phyloP scores from a whole-genome alignment of 2,329 filamentous ascomycete genomes.

The Trichoderma semiorbis region DNA sequence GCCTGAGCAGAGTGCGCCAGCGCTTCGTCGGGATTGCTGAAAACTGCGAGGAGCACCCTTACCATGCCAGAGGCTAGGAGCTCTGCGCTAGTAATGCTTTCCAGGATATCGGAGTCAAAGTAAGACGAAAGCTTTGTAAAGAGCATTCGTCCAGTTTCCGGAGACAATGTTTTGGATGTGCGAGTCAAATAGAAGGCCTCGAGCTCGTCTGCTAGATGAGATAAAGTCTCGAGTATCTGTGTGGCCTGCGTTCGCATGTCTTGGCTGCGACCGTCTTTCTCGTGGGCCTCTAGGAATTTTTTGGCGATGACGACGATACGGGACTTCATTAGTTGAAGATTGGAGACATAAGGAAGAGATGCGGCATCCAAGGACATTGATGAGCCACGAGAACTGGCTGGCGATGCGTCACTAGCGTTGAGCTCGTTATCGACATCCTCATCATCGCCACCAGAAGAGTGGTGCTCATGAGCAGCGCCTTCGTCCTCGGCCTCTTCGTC shows the following conservation, averaged over 20 bases:
- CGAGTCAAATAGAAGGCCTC: constrained; percentile 64
- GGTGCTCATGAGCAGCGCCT: constrained; percentile 38
- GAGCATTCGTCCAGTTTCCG: constrained; percentile 57
- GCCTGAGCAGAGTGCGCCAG: constrained; percentile 67
- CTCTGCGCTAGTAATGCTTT: constrained; percentile 94
- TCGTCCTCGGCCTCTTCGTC: constrained; percentile 23
- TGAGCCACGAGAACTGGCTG: constrained; percentile 62
- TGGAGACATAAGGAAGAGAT: constrained; percentile 45
- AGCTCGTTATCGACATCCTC: constrained; percentile 52
- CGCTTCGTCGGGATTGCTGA: constrained; percentile 66
- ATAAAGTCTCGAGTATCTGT: constrained; percentile 70
- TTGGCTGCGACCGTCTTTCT: constrained; percentile 68
- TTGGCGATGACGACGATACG: constrained; percentile 74
- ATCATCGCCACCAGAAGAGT: constrained; percentile 44
- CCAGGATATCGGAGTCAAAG: constrained; percentile 83
- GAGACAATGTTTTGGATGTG: constrained; percentile 42
- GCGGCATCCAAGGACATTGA: constrained; percentile 61
- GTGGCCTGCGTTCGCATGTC: constrained; percentile 75
- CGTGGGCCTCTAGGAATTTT: constrained; percentile 79
- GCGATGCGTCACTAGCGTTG: constrained; percentile 59
- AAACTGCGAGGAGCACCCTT: constrained; percentile 74
- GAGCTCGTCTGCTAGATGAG: constrained; percentile 67
- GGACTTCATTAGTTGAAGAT: constrained; percentile 54
- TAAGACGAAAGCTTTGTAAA: constrained; percentile 76
- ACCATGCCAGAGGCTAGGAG: constrained; percentile 88